These are phyloP conservation scores for Debaryomyces singareniensis DNA, from an alignment of 1,139 yeast species.

Conservation along the genomic window DNA sequence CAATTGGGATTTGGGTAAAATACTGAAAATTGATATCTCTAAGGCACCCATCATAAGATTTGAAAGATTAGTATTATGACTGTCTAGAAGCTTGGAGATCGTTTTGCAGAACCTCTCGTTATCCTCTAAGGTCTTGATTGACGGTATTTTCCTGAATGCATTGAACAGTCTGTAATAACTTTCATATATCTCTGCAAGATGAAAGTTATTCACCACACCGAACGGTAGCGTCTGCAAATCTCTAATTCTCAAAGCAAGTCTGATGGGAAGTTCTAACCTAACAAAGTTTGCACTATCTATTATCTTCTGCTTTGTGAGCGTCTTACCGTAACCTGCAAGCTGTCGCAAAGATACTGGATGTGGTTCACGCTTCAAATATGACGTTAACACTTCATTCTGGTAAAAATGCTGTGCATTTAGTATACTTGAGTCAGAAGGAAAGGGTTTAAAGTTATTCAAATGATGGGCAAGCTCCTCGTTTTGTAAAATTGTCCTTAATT, in stretches of 20 bases:
- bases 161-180: conserved; percentile 84
- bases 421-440: conserved; percentile 38
- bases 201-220: conserved; percentile 78
- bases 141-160: conserved; percentile 67
- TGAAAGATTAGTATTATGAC: conserved; percentile 74
- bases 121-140: conserved; percentile 61
- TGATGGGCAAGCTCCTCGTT: conserved; percentile 37
- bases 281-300: conserved; percentile 83
- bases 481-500: conserved; percentile 24
- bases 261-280: conserved; percentile 71
- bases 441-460: conserved; percentile 36
- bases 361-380: conserved; percentile 61
- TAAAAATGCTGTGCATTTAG: conserved; percentile 72
- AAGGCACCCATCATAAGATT: conserved; percentile 90
- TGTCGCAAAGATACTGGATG: conserved; percentile 87
- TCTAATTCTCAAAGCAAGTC: conserved; percentile 74
- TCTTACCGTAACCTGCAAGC: conserved; percentile 82
- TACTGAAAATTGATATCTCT: conserved; percentile 64
- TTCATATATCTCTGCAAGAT: conserved; percentile 81
- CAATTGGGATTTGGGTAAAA: conserved; percentile 55
- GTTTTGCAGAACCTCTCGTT: conserved; percentile 66
- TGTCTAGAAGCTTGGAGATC: conserved; percentile 60
- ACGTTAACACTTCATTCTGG: conserved; percentile 70
- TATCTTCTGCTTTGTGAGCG: conserved; percentile 71
- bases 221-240: conserved; percentile 81